phyloP scores from a whole-genome alignment of 2,329 filamentous ascomycete species.

The Penicillium sp. region DNA sequence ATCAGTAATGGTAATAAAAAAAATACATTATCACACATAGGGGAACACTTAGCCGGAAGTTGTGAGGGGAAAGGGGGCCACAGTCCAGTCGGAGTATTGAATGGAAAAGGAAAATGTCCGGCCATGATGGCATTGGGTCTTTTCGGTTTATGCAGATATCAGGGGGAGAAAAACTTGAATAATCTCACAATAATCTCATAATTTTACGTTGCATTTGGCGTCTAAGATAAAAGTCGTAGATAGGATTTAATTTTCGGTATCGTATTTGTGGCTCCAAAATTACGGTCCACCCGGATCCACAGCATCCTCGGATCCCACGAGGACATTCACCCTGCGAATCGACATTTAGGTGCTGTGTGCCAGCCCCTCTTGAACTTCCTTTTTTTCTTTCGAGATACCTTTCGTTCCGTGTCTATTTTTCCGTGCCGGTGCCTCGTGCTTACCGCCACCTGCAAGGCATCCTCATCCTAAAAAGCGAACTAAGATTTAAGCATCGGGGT shows the following conservation, averaged over 20 bases:
- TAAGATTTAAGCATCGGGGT: slow-evolving; percentile 42
- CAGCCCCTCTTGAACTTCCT: slow-evolving; percentile 18
- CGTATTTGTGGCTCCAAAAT: slow-evolving; percentile 12
- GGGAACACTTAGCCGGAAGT: slow-evolving; percentile 21
- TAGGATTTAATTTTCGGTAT: background rate
- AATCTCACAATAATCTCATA: no score
- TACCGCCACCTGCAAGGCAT: slow-evolving; percentile 42
- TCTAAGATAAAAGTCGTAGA: background rate
- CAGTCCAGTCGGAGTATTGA: slow-evolving; percentile 24
- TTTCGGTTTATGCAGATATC: background rate
- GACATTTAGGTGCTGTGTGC: slow-evolving; percentile 28
- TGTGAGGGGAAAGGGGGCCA: slow-evolving; percentile 22
- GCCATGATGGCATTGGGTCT: background rate
- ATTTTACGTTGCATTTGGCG: background rate
- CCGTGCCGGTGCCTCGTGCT: slow-evolving; percentile 33
- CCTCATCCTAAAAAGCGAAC: slow-evolving; percentile 39
- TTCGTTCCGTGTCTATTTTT: slow-evolving; percentile 16
- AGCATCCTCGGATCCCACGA: slow-evolving; percentile 42
- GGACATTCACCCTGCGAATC: slow-evolving; percentile 31
- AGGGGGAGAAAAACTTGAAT: background rate
- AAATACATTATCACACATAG: slow-evolving; percentile 12
- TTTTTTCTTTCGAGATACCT: slow-evolving; percentile 24
- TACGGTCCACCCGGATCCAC: slow-evolving; percentile 31
- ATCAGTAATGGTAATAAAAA: background rate
- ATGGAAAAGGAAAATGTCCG: slow-evolving; percentile 24